Base-by-base conservation (phyloP, 1,284 basidiomycete genomes). In the Cronartium quercuum region DNA sequence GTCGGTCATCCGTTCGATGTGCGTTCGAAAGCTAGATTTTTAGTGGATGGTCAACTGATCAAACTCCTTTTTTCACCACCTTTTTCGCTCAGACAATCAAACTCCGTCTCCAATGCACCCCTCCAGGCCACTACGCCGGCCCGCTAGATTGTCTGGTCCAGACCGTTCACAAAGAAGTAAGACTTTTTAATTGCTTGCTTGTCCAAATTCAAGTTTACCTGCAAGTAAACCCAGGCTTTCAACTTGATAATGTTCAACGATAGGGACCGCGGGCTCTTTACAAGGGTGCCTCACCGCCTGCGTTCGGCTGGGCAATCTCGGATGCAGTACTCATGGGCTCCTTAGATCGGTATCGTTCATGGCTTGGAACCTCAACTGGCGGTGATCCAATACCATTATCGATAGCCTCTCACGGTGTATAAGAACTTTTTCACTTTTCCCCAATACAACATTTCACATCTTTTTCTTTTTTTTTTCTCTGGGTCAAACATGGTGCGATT, bases 321-420 rank as follows among this genome's bases (percentile, higher is more conserved):
- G 90, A 92, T 79, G 88, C 89, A 15, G 83, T 91, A 9, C 84
- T 92, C 6, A 83, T 92, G 66, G 90, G 90, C 3, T 89, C 88
- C 3, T 82, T 92, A 62, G 82, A 83, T 44, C 80, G 78, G 62
- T 79, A 79, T 37, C 76, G 80, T 3, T 9, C 1, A 58, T 76
- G 34, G 60, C 55, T 65, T 58, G 73, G 55, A 64, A 57, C 29
- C n/a, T 29, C 9, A 18, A 58, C n/a, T 7, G 55, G 60, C 58
- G 41, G 37, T 24, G 21, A 35, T 24, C 2, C 13, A 18, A 3
- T 38, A 13, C 12, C 67, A 55, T 13, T 51, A 87, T 24, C 78
- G 88, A 24, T 77, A 85, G n/a, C 87, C 84, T 2, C 88, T 89
- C 81, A 87, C 86, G 3, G 76, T 21, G 24, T 44, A 37, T 41